Percentiles rank a stretch among this genome's conserved stretches.
Conservation (phyloP, 805 yeast genomes). For the Cephaloascus albidus region DNA sequence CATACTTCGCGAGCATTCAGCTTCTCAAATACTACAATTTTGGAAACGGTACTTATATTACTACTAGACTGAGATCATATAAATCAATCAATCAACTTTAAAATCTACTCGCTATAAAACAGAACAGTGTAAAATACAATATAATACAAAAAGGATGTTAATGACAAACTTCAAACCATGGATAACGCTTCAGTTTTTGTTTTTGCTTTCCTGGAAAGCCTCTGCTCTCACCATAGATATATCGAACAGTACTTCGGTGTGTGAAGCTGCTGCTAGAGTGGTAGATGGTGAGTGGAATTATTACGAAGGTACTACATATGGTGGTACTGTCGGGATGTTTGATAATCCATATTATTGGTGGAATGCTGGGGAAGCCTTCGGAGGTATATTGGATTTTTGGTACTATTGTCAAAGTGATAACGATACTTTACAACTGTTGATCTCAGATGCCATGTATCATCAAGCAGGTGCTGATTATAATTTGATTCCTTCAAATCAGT, state of each 20-base stretch:
- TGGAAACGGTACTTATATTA: too few species aligned
- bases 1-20: too few species aligned
- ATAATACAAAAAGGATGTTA: too few species aligned
- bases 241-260: conserved; percentile 24
- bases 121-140: too few species aligned
- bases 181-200: too few species aligned
- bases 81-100: too few species aligned
- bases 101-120: too few species aligned
- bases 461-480: conserved; percentile 32
- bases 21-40: too few species aligned
- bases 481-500: conserved; percentile 36
- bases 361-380: conserved; percentile 45
- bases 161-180: too few species aligned
- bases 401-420: conserved; percentile 26
- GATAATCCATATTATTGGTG: conserved; percentile 40
- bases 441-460: conserved; percentile 29
- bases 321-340: conserved; percentile 40
- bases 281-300: conserved; percentile 34
- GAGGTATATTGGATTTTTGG: conserved; percentile 32
- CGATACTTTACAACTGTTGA: conserved; percentile 15
- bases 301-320: conserved; percentile 28
- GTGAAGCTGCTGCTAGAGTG: conserved; percentile 26
- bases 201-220: too few species aligned
- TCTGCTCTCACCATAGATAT: conserved; percentile 28
- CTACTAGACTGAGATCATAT: too few species aligned